These are phyloP conservation scores for Penicillium crustosum DNA, from an alignment of 2,329 filamentous ascomycete genomes.

Conservation along the genomic window DNA sequence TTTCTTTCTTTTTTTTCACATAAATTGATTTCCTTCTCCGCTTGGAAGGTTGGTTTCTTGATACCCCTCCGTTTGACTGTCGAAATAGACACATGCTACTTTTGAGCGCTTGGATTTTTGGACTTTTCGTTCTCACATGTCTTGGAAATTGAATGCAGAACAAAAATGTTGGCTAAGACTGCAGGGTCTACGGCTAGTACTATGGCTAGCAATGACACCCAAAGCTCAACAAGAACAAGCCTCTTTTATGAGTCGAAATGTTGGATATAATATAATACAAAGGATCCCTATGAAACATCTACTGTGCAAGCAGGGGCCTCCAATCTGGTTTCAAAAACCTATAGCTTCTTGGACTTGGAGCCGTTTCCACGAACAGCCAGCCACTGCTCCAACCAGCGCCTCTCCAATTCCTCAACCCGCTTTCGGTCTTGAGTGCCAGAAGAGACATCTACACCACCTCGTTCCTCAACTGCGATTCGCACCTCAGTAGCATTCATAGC, in stretches of 20 bases:
- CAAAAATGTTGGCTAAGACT: neutral
- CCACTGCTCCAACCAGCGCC: slow-evolving; percentile 41
- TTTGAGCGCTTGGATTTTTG: neutral
- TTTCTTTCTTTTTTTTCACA: neutral
- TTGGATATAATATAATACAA: slow-evolving; percentile 5
- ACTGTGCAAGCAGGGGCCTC: neutral
- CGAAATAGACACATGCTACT: slow-evolving; percentile 1
- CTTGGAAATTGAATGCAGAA: neutral
- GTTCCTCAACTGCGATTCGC: slow-evolving; percentile 67
- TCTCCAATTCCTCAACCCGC: slow-evolving; percentile 32
- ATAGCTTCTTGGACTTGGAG: neutral
- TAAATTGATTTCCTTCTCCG: neutral
- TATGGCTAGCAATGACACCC: neutral
- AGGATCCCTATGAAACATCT: neutral
- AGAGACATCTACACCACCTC: slow-evolving; percentile 52
- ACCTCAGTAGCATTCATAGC: slow-evolving; percentile 65
- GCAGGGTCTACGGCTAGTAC: neutral
- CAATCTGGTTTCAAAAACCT: neutral
- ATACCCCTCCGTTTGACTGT: slow-evolving; percentile 7
- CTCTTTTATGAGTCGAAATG: neutral
- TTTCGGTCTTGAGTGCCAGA: slow-evolving; percentile 18
- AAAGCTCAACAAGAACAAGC: neutral
- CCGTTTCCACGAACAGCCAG: slow-evolving; percentile 19
- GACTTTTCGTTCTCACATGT: neutral
- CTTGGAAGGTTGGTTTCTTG: neutral